Evolutionary conservation across 306 rosid genomes (phyloP).

Genomic region (Trichosanthes truncata): DNA sequence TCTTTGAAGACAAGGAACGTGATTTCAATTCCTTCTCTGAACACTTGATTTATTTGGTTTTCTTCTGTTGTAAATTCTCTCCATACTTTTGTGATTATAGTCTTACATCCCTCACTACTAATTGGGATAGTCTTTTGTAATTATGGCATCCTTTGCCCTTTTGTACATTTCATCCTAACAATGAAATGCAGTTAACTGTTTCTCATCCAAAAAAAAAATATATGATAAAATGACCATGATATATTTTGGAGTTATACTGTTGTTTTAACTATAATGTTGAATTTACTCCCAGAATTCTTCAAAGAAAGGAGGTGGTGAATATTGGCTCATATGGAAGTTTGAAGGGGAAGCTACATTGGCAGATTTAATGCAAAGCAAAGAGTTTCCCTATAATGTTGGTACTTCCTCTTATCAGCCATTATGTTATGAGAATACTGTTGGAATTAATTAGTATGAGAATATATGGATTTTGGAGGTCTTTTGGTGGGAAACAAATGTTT

Average conservation of each 20-base stretch:
- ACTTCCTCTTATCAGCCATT: conserved; percentile 23
- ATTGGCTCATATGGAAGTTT: conserved; percentile 89
- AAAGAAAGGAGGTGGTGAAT: conserved; percentile 60
- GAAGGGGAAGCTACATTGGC: conserved; percentile 83
- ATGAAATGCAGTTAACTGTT: no score
- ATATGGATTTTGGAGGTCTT: background rate
- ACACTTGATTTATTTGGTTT: no score
- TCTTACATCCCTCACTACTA: no score
- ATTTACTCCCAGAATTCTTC: conserved; percentile 46
- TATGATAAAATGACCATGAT: background rate
- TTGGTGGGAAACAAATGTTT: background rate
- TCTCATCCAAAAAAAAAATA: no score
- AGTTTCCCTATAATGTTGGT: conserved; percentile 94
- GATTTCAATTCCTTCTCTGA: no score
- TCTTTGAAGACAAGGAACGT: no score
- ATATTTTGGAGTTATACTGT: conserved; percentile 11
- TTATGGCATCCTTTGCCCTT: no score
- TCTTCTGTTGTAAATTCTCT: no score
- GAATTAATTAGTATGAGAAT: background rate
- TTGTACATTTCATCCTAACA: no score
- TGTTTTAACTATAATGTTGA: conserved; percentile 11
- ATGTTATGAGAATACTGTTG: background rate
- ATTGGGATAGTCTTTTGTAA: no score
- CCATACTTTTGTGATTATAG: no score
- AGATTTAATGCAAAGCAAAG: conserved; percentile 73